Conservation (phyloP, 257 asterid genomes). For the Petrea volubilis region DNA sequence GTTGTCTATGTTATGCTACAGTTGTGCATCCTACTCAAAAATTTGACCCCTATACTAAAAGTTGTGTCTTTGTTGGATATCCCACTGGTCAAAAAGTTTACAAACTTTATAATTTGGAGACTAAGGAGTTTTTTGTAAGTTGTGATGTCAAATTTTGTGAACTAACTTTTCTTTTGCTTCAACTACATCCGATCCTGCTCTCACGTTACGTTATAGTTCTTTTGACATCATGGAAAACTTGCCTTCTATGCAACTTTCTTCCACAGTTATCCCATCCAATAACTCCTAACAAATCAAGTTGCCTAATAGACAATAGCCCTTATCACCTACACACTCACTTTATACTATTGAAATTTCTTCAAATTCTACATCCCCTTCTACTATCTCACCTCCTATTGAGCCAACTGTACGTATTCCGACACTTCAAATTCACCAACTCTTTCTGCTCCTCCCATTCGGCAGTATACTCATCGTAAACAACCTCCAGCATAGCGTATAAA, state of each 20-base stretch:
- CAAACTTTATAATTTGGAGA: conserved; percentile 2
- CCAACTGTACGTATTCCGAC: neutral
- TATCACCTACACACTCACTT: no score
- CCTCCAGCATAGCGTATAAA: conserved; percentile 15
- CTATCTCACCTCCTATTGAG: neutral
- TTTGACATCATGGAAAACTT: neutral
- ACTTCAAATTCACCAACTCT: neutral
- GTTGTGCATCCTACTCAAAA: conserved; percentile 7
- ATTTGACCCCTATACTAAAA: neutral
- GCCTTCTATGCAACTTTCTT: no score
- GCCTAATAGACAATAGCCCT: no score
- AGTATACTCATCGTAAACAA: neutral
- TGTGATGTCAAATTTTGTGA: neutral
- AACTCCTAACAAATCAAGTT: no score
- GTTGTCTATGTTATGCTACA: no score
- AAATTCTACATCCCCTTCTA: no score
- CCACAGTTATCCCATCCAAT: neutral
- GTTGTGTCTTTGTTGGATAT: neutral
- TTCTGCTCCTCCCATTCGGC: neutral
- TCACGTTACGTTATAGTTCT: neutral
- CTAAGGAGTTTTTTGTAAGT: neutral
- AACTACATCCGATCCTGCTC: neutral
- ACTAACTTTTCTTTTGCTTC: conserved; percentile 2
- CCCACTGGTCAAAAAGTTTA: neutral
- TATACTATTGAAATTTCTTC: no score